Base-by-base conservation (phyloP, 345 rosid species). In the Carallia brachiata region DNA sequence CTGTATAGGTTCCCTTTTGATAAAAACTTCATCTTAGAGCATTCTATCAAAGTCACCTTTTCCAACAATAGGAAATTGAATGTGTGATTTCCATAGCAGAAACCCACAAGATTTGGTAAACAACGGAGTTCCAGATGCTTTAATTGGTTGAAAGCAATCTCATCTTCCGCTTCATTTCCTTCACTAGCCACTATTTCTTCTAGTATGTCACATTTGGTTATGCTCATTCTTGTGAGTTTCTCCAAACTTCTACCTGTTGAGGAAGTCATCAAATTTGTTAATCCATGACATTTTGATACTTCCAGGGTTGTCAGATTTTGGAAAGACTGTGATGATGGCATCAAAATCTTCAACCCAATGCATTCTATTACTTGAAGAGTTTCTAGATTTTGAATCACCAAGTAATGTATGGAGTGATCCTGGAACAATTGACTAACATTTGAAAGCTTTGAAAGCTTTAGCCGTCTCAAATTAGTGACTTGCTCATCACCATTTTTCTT, bases 231-330 rank as follows among this genome's bases (percentile, higher is more conserved):
- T 17, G 27, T 12, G 9, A 78, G 80, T 5, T 58, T 34, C 60
- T 48, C 48, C 5, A 73, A n/a, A 44, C 67, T 66, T 68, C 70
- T 65, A 16, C 78, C 80, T 0, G 67, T 56, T 16, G 73, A 56
- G 31, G 50, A 5, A 13, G 65, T n/a, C 6, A 75, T 6, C 40
- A 81, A 72, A 28, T 37, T 18, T 5, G 19, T 2, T 39, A 75
- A 54, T 52, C n/a, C 61, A 12, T 73, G 13, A 15, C 85, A 78
- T 8, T 52, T 15, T 1, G 32, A 54, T 19, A 72, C 72, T 2
- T 64, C 6, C n/a, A 79, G 13, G 62, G 44, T 36, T 0, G 58
- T 63, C 23, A 78, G 50, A 47, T 70, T 72, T 10, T n/a, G 8
- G 4, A 81, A 70, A 34, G 71, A 63, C 27, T 36, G 19, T 1